Evolutionary conservation across 192 early-diverging fungal species (phyloP).

Genomic region (Entrophospora sp.): DNA sequence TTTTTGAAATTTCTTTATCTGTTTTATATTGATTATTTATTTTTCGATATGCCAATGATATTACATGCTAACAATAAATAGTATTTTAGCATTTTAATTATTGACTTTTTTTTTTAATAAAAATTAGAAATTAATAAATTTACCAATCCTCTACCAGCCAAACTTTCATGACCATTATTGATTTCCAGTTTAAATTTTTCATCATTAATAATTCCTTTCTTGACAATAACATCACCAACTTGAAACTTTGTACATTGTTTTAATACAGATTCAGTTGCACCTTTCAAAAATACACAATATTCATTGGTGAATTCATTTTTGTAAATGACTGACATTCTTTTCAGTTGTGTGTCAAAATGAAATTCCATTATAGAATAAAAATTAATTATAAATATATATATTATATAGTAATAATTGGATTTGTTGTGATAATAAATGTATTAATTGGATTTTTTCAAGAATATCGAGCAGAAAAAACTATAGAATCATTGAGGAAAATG

Average conservation of each 20-base stretch:
- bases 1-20: conserved; percentile 22
- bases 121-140: no score
- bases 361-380: conserved; percentile 53
- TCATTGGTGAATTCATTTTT: conserved; percentile 25
- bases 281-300: conserved; percentile 68
- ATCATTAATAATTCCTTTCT: no score
- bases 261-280: conserved; percentile 86
- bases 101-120: no score
- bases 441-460: conserved; percentile 92
- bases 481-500: conserved; percentile 87
- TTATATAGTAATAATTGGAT: conserved; percentile 45
- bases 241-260: conserved; percentile 54
- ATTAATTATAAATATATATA: no score
- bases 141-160: conserved; percentile 56
- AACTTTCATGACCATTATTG: conserved; percentile 60
- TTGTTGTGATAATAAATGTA: conserved; percentile 76
- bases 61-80: conserved; percentile 46
- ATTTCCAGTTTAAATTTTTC: conserved; percentile 41
- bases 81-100: no score
- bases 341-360: conserved; percentile 68
- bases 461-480: conserved; percentile 84
- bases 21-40: no score
- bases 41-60: conserved; percentile 67
- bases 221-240: conserved; percentile 29
- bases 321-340: conserved; percentile 87